Percentiles rank a stretch among this genome's conserved stretches.
Conservation (phyloP, 257 asterid species). For the Scutellaria minor region DNA sequence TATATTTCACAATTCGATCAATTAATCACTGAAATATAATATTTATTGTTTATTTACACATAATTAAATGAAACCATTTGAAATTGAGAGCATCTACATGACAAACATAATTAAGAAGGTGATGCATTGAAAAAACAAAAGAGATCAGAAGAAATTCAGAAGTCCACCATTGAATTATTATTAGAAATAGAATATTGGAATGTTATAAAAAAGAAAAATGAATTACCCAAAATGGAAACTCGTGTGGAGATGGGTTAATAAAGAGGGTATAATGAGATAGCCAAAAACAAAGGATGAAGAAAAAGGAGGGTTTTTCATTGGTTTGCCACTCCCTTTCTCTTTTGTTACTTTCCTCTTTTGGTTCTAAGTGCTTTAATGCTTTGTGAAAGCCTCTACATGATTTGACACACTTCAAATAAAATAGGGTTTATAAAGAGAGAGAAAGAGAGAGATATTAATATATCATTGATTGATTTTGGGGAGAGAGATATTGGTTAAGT, state of each 20-base stretch:
- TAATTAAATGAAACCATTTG: no score
- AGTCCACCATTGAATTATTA: conserved; percentile 51
- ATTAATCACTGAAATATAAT: no score
- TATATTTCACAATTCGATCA: no score
- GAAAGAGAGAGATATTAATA: no score
- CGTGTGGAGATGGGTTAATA: conserved; percentile 30
- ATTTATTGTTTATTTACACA: no score
- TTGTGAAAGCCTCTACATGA: conserved; percentile 45
- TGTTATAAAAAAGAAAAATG: neutral
- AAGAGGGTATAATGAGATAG: conserved; percentile 30
- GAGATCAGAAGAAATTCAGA: conserved; percentile 41
- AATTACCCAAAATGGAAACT: conserved; percentile 34
- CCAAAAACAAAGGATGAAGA: conserved; percentile 26
- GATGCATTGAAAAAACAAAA: conserved; percentile 29
- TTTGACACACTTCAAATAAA: conserved; percentile 28
- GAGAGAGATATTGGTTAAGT: no score
- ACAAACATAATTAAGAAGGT: conserved; percentile 10
- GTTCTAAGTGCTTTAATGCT: conserved; percentile 45
- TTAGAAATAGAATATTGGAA: neutral
- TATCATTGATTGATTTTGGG: no score
- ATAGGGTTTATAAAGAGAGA: no score
- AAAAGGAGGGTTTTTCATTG: conserved; percentile 45
- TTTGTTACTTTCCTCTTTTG: conserved; percentile 56
- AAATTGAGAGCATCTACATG: neutral
- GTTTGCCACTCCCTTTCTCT: conserved; percentile 44